Evolutionary conservation across 2,329 filamentous ascomycete species (phyloP), one percentile per base, ranked within the genome.

Genomic region (Phialemonium atrogriseum): DNA sequence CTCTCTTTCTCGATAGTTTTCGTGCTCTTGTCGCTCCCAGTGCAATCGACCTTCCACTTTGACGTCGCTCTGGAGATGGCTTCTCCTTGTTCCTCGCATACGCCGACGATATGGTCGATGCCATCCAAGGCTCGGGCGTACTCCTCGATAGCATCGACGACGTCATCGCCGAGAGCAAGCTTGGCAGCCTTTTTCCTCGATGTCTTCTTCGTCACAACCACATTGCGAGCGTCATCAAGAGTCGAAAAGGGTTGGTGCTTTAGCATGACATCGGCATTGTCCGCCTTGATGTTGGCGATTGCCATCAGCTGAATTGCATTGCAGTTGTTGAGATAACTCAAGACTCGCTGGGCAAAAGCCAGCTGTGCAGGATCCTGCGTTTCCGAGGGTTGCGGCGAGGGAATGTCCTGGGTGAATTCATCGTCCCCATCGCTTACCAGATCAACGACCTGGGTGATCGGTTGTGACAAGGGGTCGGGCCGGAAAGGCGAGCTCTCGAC

Each of bases 261-360:
- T 9, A 94, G 61, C 34, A 96, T 70, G 10, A 75, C 58, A 25
- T 79, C 68, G 2, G 88, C 78, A 27, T 79, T 68, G 5, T 78
- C 73, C 42, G 81, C 71, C 21, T 81, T 79, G 37, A 83, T 77
- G 19, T 78, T 79, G 1, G 85, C 85, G 38, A 95, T 79, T 44
- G 94, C 88, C 2, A 82, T 75, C 24, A 98, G 71, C 35, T 89
- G 84, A 21, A 80, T 72, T 8, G 75, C 62, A 5, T 77, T 75
- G 52, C 84, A 91, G 0, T 68, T 76, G 49, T 96, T 96, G 55
- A 98, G 78, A 48, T 87, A 93, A 7, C 77, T 70, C 17, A 96
- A 63, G 6, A 95, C 73, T 8, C 53, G 50, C 29, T 55, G 52
- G 28, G 57, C 53, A n/a, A n/a, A n/a, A n/a, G n/a, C n/a, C n/a